Conservation (phyloP, 345 rosid genomes). For the Citrus mangshanensis region DNA sequence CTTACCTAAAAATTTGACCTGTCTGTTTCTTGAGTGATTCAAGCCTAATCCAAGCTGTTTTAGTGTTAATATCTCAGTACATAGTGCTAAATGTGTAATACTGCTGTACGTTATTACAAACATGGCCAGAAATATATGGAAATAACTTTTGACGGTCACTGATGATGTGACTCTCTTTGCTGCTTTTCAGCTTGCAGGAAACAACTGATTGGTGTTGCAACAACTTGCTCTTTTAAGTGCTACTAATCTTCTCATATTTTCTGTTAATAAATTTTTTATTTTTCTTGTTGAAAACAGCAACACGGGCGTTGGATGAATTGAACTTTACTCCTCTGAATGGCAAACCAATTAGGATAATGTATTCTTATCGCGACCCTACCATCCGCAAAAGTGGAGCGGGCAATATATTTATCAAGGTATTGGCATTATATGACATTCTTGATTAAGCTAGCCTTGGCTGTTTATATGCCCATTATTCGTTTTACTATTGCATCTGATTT, state of each 20-base stretch:
- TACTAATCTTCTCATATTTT: background rate
- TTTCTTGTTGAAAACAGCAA: constrained; percentile 44
- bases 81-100: background rate
- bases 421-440: background rate
- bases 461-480: background rate
- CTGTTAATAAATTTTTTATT: background rate
- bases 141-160: background rate
- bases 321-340: constrained; percentile 81
- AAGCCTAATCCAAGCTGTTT: too few species aligned
- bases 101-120: background rate
- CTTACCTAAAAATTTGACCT: background rate
- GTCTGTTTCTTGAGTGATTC: background rate
- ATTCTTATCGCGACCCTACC: constrained; percentile 73
- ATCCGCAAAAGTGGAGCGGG: constrained; percentile 77
- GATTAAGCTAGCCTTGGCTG: background rate
- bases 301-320: constrained; percentile 69
- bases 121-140: background rate
- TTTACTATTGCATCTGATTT: background rate
- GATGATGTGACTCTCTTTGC: background rate
- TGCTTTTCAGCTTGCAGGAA: background rate
- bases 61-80: background rate
- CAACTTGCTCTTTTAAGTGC: background rate
- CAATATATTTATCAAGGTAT: constrained; percentile 67
- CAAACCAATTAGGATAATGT: constrained; percentile 76
- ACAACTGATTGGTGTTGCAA: background rate